phyloP scores from a whole-genome alignment of 306 rosid genomes.

The Quercus agrifolia region DNA sequence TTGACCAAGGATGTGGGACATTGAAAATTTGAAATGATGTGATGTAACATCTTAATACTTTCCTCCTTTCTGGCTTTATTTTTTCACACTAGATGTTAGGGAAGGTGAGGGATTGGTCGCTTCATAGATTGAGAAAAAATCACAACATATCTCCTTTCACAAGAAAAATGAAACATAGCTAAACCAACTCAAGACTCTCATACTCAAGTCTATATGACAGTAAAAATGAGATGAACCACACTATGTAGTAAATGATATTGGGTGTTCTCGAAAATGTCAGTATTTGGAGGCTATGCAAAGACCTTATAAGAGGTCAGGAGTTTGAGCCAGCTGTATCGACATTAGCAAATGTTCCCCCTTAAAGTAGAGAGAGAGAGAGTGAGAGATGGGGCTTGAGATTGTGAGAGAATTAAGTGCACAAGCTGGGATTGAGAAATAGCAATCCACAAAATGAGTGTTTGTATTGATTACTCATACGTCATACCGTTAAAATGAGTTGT shows the following conservation, averaged over 20 bases:
- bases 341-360: background rate
- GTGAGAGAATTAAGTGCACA: background rate
- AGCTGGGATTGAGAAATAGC: conserved; percentile 29
- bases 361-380: background rate
- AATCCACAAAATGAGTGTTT: too few relatives aligned
- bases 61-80: background rate
- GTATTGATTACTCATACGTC: too few relatives aligned
- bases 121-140: background rate
- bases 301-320: background rate
- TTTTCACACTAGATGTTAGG: background rate
- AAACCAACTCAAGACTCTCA: background rate
- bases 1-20: conserved; percentile 15
- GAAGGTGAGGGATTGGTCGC: background rate
- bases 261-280: background rate
- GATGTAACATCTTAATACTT: background rate
- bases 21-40: background rate
- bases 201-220: background rate
- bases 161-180: background rate
- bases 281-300: background rate
- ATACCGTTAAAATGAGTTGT: background rate
- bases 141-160: background rate
- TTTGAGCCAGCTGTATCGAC: background rate
- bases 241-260: background rate
- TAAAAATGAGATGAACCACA: background rate
- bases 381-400: background rate